These are phyloP conservation scores for Plasmodium berghei DNA, from an alignment of 169 alveolate genomes.

Conservation along the genomic window DNA sequence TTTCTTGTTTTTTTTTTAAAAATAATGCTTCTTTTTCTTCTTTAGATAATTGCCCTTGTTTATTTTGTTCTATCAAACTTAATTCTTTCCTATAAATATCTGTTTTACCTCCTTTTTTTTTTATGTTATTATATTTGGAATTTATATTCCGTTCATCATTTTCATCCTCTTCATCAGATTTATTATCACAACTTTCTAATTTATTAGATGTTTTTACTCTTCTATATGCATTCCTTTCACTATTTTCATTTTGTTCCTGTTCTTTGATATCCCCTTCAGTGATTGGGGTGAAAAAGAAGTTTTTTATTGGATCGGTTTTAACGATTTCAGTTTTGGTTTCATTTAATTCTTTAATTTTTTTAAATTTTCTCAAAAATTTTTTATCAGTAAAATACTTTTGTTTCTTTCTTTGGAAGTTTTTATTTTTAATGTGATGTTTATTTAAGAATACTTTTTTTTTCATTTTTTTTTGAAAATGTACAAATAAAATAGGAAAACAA, in stretches of 20 bases:
- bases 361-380: constrained; percentile 60
- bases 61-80: background rate
- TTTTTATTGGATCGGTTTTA: constrained; percentile 50
- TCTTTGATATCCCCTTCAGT: constrained; percentile 3
- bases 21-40: constrained; percentile 22
- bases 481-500: background rate
- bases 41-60: background rate
- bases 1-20: constrained; percentile 16
- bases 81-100: constrained; percentile 15
- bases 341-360: constrained; percentile 19
- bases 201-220: background rate
- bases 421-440: constrained; percentile 35
- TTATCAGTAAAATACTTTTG: constrained; percentile 57
- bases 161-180: background rate
- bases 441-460: constrained; percentile 25
- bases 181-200: background rate
- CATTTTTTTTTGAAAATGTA: constrained; percentile 1
- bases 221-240: background rate
- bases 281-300: constrained; percentile 60
- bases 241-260: background rate
- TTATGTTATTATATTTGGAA: background rate
- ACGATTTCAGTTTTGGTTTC: constrained; percentile 10
- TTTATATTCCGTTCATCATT: background rate
- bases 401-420: constrained; percentile 44
- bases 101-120: background rate